phyloP scores from a whole-genome alignment of 164 flowering plant species.

The Malania oleifera region DNA sequence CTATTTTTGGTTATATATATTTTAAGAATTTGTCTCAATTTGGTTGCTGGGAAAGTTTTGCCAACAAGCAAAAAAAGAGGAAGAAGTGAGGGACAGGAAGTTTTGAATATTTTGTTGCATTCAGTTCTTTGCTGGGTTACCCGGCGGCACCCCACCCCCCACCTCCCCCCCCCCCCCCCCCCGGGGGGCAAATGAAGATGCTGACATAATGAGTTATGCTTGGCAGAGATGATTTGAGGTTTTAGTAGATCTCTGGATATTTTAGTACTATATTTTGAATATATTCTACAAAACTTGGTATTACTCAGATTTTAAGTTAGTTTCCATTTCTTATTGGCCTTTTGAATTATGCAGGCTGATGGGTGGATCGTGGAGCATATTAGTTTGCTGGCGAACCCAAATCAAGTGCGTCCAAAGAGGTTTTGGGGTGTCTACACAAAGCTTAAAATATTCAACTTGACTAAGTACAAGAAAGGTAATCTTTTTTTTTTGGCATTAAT shows the following conservation, averaged over 20 bases:
- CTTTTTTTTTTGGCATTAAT: neutral
- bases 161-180: no score
- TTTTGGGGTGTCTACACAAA: conserved; percentile 99
- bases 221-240: no score
- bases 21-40: neutral
- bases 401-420: conserved; percentile 79
- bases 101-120: neutral
- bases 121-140: no score
- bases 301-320: neutral
- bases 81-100: neutral
- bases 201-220: no score
- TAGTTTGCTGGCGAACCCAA: conserved; percentile 86
- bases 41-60: neutral
- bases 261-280: neutral
- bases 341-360: conserved; percentile 63
- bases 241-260: neutral
- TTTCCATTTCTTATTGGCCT: neutral
- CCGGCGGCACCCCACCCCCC: no score
- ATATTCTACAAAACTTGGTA: no score
- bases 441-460: conserved; percentile 92
- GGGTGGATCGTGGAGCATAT: conserved; percentile 92
- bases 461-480: conserved; percentile 81
- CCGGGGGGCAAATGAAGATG: no score
- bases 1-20: neutral
- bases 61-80: no score